These are phyloP conservation scores for Blastocystis hominis DNA, from an alignment of 352 stramenopile genomes.

Conservation along the genomic window DNA sequence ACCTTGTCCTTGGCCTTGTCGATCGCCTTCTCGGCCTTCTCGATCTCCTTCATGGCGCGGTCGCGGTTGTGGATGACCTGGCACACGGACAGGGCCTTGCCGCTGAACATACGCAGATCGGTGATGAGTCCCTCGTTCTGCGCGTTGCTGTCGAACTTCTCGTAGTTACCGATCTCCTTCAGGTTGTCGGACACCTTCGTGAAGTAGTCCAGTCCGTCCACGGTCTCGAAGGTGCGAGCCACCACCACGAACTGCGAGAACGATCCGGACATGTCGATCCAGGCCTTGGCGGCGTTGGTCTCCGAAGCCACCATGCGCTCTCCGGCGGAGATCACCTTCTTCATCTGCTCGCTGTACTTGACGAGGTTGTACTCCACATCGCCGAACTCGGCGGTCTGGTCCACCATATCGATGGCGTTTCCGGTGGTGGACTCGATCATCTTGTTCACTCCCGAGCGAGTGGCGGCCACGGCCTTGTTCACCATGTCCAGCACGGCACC, in stretches of 20 bases:
- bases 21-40: slow-evolving; percentile 31
- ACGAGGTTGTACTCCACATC: slow-evolving; percentile 44
- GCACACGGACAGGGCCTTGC: slow-evolving; percentile 49
- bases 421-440: slow-evolving; percentile 44
- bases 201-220: slow-evolving; percentile 47
- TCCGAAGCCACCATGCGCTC: slow-evolving; percentile 23
- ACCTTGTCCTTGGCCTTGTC: slow-evolving; percentile 51
- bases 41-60: slow-evolving; percentile 29
- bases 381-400: slow-evolving; percentile 33
- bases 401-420: slow-evolving; percentile 4
- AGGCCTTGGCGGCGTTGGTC: neutral
- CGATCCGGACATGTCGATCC: slow-evolving; percentile 7
- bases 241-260: slow-evolving; percentile 57
- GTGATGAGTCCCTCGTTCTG: slow-evolving; percentile 47
- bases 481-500: slow-evolving; percentile 32
- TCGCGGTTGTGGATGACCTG: slow-evolving; percentile 48
- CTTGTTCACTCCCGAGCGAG: slow-evolving; percentile 10
- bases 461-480: slow-evolving; percentile 53
- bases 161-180: slow-evolving; percentile 21
- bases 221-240: slow-evolving; percentile 41
- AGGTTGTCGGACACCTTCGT: slow-evolving; percentile 47
- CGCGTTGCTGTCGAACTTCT: slow-evolving; percentile 21
- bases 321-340: slow-evolving; percentile 15
- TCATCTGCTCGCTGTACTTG: slow-evolving; percentile 53
- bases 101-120: slow-evolving; percentile 11